Evolutionary conservation across 1,284 basidiomycete genomes (phyloP), one percentile per base, ranked within the genome.

Genomic region (Sporisorium scitamineum): DNA sequence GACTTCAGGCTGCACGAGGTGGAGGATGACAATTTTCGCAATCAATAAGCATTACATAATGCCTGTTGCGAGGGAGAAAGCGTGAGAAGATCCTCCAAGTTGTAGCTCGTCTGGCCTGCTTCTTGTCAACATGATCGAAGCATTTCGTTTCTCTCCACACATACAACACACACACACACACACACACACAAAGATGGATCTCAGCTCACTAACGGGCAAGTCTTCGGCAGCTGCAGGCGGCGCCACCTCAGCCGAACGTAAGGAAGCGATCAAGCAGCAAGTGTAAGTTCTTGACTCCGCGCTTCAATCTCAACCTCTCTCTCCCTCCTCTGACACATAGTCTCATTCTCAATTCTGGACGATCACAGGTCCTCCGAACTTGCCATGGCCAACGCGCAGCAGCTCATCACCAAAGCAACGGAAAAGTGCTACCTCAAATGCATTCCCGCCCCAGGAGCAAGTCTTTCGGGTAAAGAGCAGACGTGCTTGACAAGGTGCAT

Each of bases 381-480:
- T 1, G 78, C 79, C 8, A 80, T 82, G 79, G 80, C 80, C 31
- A 83, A 82, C 54, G 82, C 82, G 4, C 82, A 84, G 48, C 80
- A 83, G 51, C 74, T 84, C 22, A 83, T 84, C 59, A 80, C 78
- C 48, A 84, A 82, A 39, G 80, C 83, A 4, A 84, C 83, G 13
- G 81, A 84, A 54, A 84, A 84, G 60, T 84, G 83, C 68, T 84
- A 82, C 68, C 48, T 50, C 58, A 84, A 83, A 64, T 84, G 83
- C 67, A 73, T 84, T 31, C 59, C 82, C 32, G 52, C 70, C 41
- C 83, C 83, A 14, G 73, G 72, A 9, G 57, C 70, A 14, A 74
- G 68, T 54, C 77, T 84, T 11, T 79, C 76, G 14, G 61, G 78
- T 60, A 82, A 82, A 59, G 83, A 84, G 54, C 71, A 83, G 67